Evolutionary conservation across 2,329 filamentous ascomycete species (phyloP).

Genomic region (Conoideocrella luteorostrata): DNA sequence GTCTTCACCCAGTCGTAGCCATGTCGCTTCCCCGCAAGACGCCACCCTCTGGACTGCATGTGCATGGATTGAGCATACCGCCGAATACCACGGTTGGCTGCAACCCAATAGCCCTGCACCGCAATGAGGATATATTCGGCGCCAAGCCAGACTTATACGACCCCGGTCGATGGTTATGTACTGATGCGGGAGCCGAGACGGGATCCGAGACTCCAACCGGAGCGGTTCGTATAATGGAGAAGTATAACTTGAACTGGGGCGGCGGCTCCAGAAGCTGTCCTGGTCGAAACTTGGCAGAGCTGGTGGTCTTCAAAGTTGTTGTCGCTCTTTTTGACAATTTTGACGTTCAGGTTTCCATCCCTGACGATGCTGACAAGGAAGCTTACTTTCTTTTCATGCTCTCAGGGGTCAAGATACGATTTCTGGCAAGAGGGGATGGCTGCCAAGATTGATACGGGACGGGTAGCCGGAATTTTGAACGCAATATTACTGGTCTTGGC

Average conservation of each 20-base stretch:
- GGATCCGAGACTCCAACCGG: conserved; percentile 11
- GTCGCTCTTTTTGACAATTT: conserved; percentile 37
- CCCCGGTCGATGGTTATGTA: conserved; percentile 42
- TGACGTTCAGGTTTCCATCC: conserved; percentile 33
- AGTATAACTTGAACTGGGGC: conserved; percentile 45
- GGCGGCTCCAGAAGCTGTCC: conserved; percentile 45
- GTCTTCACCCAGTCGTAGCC: conserved; percentile 43
- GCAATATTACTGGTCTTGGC: no score
- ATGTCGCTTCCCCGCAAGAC: conserved; percentile 45
- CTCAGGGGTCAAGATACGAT: conserved; percentile 38
- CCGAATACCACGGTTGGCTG: conserved; percentile 43
- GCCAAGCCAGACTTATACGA: conserved; percentile 34
- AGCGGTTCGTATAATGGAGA: conserved; percentile 34
- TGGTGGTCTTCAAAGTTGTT: conserved; percentile 40
- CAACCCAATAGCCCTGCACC: conserved; percentile 43
- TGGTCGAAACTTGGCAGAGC: conserved; percentile 43
- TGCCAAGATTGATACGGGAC: background rate
- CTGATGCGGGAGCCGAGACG: conserved; percentile 18
- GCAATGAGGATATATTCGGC: conserved; percentile 44
- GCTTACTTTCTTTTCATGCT: conserved; percentile 49
- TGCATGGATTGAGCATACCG: conserved; percentile 36
- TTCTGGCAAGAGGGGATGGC: conserved; percentile 15
- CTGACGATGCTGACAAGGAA: conserved; percentile 30
- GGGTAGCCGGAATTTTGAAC: background rate
- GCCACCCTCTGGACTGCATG: conserved; percentile 26